Evolutionary conservation across 108 stramenopile genomes (phyloP), one percentile per base, ranked within the genome.

Genomic region (Conticribra weissflogii): DNA sequence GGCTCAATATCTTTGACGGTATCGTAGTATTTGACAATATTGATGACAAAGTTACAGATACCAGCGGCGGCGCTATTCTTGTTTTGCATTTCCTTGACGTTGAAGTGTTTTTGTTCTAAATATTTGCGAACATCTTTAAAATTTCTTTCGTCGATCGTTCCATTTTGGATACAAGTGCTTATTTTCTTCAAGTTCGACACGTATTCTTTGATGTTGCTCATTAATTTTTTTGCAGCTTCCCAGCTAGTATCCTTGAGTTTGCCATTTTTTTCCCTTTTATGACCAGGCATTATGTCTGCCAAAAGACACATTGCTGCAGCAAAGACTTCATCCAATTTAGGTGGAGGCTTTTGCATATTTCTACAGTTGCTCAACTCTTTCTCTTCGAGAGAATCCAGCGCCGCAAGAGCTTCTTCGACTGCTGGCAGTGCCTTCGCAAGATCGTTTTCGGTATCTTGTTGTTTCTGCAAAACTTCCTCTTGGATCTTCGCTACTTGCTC

Each of bases 251-350:
- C 86, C 56, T 85, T 83, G 21, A 92, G 89, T 47, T 89, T 90
- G 5, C 92, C 92, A 25, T 72, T 73, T 81, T 92, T 92, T 46
- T 74, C 68, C 7, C 71, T 57, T 22, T 63, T 41, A 23, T 92
- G 63, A 30, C 66, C 49, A 0, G 89, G 91, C 63, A 84, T 72
- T 4, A 91, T 79, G 36, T 76, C 79, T 28, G 98, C 97, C 24
- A 98, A 63, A 19, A 99, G 83, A n/a, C 91, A 85, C 73, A 97
- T 89, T 3, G 96, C 89, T 16, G 94, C 93, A 7, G 86, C 85
- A 62, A 99, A 95, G 15, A 97, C 81, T 27, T 96, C 89, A 59
- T 97, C 95, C 52, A 91, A 85, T 18, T 88, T 88, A 23, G 76
- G 74, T 1, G 90, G 86, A 5, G 90, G 84, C 52, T 76, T 84